Evolutionary conservation across 2,329 filamentous ascomycete genomes (phyloP).

Genomic region (Xylaria sp.): DNA sequence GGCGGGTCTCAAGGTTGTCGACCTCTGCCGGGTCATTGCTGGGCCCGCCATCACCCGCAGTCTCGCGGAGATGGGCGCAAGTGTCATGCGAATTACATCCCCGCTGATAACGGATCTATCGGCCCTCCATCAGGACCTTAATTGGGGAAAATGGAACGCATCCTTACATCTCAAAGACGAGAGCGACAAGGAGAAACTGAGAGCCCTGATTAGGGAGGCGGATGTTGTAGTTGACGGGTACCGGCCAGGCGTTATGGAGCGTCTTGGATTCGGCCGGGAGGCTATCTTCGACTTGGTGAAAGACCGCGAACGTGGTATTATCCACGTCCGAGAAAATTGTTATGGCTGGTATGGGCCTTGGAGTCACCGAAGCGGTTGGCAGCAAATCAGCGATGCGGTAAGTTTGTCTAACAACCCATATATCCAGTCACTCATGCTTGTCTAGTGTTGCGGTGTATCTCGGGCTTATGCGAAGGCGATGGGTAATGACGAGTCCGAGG

Average conservation of each 20-base stretch:
- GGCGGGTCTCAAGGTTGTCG: slow-evolving; percentile 54
- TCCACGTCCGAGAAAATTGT: slow-evolving; percentile 45
- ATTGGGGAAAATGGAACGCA: slow-evolving; percentile 55
- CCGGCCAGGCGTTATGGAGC: slow-evolving; percentile 40
- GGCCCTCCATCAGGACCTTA: slow-evolving; percentile 51
- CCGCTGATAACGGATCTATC: slow-evolving; percentile 48
- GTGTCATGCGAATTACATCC: slow-evolving; percentile 51
- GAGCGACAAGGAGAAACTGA: slow-evolving; percentile 16
- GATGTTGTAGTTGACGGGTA: slow-evolving; percentile 46
- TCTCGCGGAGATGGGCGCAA: slow-evolving; percentile 47
- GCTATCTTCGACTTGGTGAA: slow-evolving; percentile 32
- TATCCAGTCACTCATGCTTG: neutral
- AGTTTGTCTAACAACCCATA: neutral
- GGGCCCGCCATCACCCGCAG: slow-evolving; percentile 49
- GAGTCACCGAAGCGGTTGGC: slow-evolving; percentile 43
- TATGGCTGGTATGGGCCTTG: slow-evolving; percentile 44
- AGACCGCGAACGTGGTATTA: slow-evolving; percentile 35
- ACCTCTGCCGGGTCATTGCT: slow-evolving; percentile 55
- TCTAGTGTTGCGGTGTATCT: slow-evolving; percentile 20
- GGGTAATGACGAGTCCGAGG: slow-evolving; percentile 32
- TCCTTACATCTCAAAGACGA: slow-evolving; percentile 24
- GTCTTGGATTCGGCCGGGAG: slow-evolving; percentile 40
- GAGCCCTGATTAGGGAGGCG: slow-evolving; percentile 39
- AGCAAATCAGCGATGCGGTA: slow-evolving; percentile 33
- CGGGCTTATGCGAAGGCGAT: slow-evolving; percentile 26